Conservation (phyloP, 352 stramenopile genomes). For the Aphanomyces stellatus region DNA sequence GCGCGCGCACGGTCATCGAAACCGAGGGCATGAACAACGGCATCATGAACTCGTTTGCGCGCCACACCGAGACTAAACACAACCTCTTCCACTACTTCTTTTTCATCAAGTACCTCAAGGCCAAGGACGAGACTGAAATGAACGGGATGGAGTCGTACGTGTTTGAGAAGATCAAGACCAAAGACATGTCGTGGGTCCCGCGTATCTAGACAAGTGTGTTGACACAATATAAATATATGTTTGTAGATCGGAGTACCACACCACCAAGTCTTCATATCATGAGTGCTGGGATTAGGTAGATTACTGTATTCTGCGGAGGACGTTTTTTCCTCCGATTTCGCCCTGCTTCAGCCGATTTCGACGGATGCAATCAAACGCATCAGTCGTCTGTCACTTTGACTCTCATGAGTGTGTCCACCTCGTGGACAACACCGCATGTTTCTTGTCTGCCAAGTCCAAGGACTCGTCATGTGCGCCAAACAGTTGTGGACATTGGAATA, state of each 20-base stretch:
- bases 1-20: constrained; percentile 9
- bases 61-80: constrained; percentile 17
- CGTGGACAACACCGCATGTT: too few species aligned
- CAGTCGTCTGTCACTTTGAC: too few species aligned
- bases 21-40: constrained; percentile 11
- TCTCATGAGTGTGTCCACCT: too few species aligned
- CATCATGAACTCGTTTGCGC: constrained; percentile 18
- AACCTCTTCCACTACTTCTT: constrained; percentile 20
- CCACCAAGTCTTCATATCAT: neutral
- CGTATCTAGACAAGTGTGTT: constrained; percentile 13
- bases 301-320: too few species aligned
- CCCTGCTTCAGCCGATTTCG: too few species aligned
- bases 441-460: too few species aligned
- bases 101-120: constrained; percentile 21
- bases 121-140: constrained; percentile 19
- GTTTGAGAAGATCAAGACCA: constrained; percentile 20
- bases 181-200: constrained; percentile 20
- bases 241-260: neutral
- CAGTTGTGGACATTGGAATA: too few species aligned
- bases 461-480: too few species aligned
- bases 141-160: constrained; percentile 21
- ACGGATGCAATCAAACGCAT: too few species aligned
- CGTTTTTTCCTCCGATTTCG: too few species aligned
- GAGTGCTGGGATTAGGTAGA: too few species aligned
- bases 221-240: too few species aligned